phyloP scores from a whole-genome alignment of 169 alveolate genomes.

The Neospora caninum region DNA sequence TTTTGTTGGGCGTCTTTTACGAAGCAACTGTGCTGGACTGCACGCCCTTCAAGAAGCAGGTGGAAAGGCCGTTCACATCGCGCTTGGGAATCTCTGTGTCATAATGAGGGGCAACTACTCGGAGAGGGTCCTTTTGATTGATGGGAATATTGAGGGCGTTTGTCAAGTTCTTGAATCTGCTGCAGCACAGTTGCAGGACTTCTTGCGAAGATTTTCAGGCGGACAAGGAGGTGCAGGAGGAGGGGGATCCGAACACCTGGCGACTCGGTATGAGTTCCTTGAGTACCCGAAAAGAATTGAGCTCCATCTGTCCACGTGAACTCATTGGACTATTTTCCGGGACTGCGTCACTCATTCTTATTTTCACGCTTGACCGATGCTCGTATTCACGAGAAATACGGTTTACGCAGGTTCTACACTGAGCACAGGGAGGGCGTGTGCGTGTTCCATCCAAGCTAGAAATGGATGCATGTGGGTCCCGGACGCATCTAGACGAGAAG shows the following conservation, averaged over 20 bases:
- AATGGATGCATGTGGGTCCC: no score
- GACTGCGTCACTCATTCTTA: no score
- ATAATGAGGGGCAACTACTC: slow-evolving; percentile 54
- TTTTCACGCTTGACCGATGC: not conserved
- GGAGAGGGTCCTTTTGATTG: slow-evolving; percentile 57
- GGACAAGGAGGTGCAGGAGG: slow-evolving; percentile 34
- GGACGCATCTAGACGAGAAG: no score
- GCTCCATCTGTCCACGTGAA: slow-evolving; percentile 42
- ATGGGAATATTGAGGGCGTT: slow-evolving; percentile 59
- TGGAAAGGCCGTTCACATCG: slow-evolving; percentile 58
- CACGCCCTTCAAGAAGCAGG: slow-evolving; percentile 65
- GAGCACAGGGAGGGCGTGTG: not conserved
- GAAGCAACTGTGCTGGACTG: slow-evolving; percentile 64
- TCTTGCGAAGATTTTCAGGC: slow-evolving; percentile 50
- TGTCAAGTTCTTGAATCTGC: slow-evolving; percentile 54
- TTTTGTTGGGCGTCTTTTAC: slow-evolving; percentile 55
- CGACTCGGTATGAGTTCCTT: slow-evolving; percentile 52
- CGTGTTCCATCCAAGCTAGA: no score
- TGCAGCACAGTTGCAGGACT: slow-evolving; percentile 61
- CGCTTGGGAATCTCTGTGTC: slow-evolving; percentile 56
- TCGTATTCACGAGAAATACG: not conserved
- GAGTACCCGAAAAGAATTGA: slow-evolving; percentile 62
- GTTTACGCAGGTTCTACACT: not conserved
- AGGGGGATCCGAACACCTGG: not conserved
- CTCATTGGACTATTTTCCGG: not conserved